These are phyloP conservation scores for Mycocentrospora acerina DNA, from an alignment of 2,329 filamentous ascomycete genomes.

Conservation along the genomic window DNA sequence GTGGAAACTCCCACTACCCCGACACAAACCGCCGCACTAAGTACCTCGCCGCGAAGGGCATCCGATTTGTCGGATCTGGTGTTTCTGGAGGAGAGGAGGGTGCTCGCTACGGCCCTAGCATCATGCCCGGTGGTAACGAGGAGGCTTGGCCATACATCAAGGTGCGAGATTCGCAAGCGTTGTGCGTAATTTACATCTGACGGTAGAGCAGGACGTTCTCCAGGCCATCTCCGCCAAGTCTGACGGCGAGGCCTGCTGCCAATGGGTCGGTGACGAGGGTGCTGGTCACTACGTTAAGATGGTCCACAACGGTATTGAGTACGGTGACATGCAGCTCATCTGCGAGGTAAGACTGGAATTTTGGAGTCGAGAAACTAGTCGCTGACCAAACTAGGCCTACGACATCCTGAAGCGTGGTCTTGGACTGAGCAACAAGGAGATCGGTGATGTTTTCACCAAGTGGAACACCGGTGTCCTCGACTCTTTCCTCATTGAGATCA, in stretches of 20 bases:
- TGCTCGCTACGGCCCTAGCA: slow-evolving; percentile 92
- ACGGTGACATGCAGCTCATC: slow-evolving; percentile 99
- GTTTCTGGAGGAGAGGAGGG: slow-evolving; percentile 99
- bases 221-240: slow-evolving; percentile 97
- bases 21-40: slow-evolving; percentile 96
- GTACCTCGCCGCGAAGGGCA: slow-evolving; percentile 83
- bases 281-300: slow-evolving; percentile 99
- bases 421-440: slow-evolving; percentile 86
- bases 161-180: slow-evolving; percentile 13
- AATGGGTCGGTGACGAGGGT: slow-evolving; percentile 99
- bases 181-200: slow-evolving; percentile 13
- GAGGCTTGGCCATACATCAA: slow-evolving; percentile 98
- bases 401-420: slow-evolving; percentile 99
- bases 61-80: slow-evolving; percentile 94
- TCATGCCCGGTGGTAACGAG: slow-evolving; percentile 99
- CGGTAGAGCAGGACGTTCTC: slow-evolving; percentile 71
- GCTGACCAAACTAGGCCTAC: slow-evolving; percentile 69
- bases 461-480: slow-evolving; percentile 99
- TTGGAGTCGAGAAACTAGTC: neutral
- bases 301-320: slow-evolving; percentile 99
- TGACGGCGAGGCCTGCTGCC: slow-evolving; percentile 95
- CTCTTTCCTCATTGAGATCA: slow-evolving; percentile 98
- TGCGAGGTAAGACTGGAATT: slow-evolving; percentile 71
- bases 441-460: slow-evolving; percentile 88
- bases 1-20: slow-evolving; percentile 98